phyloP scores from a whole-genome alignment of 371 early-diverging fungal species.

The Circinella umbellata region DNA sequence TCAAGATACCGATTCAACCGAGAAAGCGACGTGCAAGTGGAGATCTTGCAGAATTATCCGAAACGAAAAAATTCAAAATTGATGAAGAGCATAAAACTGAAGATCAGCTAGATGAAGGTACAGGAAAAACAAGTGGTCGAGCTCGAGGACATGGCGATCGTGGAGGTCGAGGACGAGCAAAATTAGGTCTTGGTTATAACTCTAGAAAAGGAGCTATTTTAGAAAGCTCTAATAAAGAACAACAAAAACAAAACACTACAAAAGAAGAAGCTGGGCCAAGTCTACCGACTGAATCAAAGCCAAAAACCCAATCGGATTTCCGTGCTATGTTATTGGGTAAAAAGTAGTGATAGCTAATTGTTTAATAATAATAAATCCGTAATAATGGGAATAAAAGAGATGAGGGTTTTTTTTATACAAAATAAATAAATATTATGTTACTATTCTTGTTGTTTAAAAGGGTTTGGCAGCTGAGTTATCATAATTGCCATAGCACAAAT shows the following conservation, averaged over 20 bases:
- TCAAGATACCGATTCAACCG: conserved; percentile 18
- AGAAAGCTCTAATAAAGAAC: neutral
- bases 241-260: conserved; percentile 7
- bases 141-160: neutral
- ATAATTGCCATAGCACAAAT: neutral
- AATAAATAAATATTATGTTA: neutral
- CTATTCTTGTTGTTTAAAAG: neutral
- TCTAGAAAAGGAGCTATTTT: neutral
- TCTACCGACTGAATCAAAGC: neutral
- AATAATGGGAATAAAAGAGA: too few species aligned
- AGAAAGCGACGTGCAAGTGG: neutral
- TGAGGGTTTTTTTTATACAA: too few species aligned
- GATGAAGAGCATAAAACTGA: neutral
- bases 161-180: conserved; percentile 6
- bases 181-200: neutral
- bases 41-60: neutral
- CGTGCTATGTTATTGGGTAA: conserved; percentile 40
- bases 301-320: conserved; percentile 45
- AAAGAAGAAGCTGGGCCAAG: conserved; percentile 2
- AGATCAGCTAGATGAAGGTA: neutral
- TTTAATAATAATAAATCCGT: neutral
- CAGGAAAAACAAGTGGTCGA: neutral
- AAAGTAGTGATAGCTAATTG: conserved; percentile 17
- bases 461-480: neutral
- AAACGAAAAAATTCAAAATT: conserved; percentile 4